Evolutionary conservation across 164 flowering plant species (phyloP).

Genomic region (Kingdonia uniflora): DNA sequence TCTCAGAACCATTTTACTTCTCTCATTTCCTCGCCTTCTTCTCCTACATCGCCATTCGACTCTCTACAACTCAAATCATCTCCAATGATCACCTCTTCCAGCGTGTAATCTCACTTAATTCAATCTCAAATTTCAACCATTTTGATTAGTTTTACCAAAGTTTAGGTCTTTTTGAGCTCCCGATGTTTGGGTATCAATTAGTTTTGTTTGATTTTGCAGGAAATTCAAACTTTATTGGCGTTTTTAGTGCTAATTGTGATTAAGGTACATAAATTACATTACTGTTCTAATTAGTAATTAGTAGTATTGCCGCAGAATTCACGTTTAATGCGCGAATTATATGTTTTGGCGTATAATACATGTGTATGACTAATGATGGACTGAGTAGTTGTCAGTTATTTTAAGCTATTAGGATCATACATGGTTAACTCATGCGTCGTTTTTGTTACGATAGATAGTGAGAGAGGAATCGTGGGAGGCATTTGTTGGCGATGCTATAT

Average conservation of each 20-base stretch:
- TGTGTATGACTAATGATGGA: too few species aligned
- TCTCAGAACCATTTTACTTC: constrained; percentile 66
- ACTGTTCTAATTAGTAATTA: too few species aligned
- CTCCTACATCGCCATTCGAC: constrained; percentile 64
- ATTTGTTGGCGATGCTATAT: constrained; percentile 49
- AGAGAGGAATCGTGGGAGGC: constrained; percentile 86
- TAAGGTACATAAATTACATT: too few species aligned
- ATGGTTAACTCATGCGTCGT: constrained; percentile 1
- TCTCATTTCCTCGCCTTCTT: constrained; percentile 62
- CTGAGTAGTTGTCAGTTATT: too few species aligned
- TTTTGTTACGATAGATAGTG: constrained; percentile 34
- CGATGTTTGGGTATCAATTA: too few species aligned
- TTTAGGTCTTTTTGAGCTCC: neutral
- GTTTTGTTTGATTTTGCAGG: constrained; percentile 46
- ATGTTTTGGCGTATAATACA: too few species aligned
- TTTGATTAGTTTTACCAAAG: neutral
- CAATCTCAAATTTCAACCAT: too few species aligned
- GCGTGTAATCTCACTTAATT: constrained; percentile 34
- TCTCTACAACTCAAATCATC: constrained; percentile 41
- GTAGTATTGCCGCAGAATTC: too few species aligned
- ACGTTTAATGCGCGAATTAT: too few species aligned
- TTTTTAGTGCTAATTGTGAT: constrained; percentile 31
- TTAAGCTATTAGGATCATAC: neutral
- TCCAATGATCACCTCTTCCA: constrained; percentile 40
- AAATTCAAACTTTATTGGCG: constrained; percentile 66